Percentiles rank a stretch among this genome's conserved stretches.
These are phyloP conservation scores for Fusarium temperatum DNA, from an alignment of 2,329 filamentous ascomycete species.

Conservation along the genomic window DNA sequence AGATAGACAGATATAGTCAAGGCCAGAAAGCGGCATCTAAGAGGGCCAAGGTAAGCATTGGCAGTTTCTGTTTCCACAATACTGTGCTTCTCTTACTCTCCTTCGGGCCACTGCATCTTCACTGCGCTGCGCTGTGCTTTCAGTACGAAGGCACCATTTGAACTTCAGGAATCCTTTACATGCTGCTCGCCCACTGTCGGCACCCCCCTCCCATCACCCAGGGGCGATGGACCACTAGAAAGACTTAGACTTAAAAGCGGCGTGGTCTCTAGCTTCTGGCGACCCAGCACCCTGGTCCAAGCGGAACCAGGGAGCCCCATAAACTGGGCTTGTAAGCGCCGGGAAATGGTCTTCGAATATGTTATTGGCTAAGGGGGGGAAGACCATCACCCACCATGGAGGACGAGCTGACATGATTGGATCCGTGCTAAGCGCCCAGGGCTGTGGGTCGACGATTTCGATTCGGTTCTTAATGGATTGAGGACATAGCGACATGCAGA, in stretches of 20 bases:
- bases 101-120: not conserved
- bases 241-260: conserved; percentile 38
- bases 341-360: conserved; percentile 28
- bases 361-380: conserved; percentile 42
- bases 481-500: conserved; percentile 36
- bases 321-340: conserved; percentile 47
- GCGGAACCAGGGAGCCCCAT: conserved; percentile 15
- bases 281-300: conserved; percentile 43
- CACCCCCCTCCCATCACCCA: conserved; percentile 18
- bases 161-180: conserved; percentile 17
- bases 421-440: conserved; percentile 46
- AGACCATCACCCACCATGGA: conserved; percentile 46
- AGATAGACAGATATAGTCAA: conserved; percentile 18
- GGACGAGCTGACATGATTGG: conserved; percentile 46
- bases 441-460: conserved; percentile 33
- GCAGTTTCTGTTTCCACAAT: not conserved
- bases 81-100: not conserved
- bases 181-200: conserved; percentile 8
- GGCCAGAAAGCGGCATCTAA: not conserved
- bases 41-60: not conserved
- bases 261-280: conserved; percentile 24
- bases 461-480: conserved; percentile 24
- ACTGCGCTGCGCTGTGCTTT: not conserved
- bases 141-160: not conserved
- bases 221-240: conserved; percentile 7